Evolutionary conservation across 805 yeast species (phyloP), one percentile per base, ranked within the genome.

Genomic region (Isabelozyma gotoi): DNA sequence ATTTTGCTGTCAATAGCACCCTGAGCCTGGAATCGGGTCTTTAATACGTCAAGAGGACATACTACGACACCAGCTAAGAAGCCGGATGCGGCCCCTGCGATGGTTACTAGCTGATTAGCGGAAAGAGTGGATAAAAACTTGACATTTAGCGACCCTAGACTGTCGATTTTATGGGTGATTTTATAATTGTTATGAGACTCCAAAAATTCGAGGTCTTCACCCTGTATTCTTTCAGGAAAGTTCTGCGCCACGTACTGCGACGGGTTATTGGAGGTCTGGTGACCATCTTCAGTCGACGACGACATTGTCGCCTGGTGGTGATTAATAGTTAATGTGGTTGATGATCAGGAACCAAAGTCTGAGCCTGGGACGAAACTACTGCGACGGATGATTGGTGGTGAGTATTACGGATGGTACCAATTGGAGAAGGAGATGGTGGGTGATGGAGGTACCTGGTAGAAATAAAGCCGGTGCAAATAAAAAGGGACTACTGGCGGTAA

Each of bases 41-140:
- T 94, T 11, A 94, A 92, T 38, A 36, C 99, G 60, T 94, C 99
- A 27, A 94, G 68, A 0, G 99, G 99, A 64, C 98, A 94, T 5
- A 94, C 99, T 2, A 80, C 74, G 2, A 91, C 77, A 0, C 98
- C 98, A 0, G 97, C 83, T 6, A 88, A 58, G 51, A 94, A 85
- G 1, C 99, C 99, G 0, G 97, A 88, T n/a, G 89, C 64, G 0
- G 97, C 97, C 0, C 99, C 99, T 1, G 96, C 79, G 0, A 86
- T 54, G 5, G 98, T 94, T 11, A 86, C 81, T 29, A 89, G 74
- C 54, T 84, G 81, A 5, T 74, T 66, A 4, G 73, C 71, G 4
- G 74, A 66, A n/a, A 59, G 45, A 4, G n/a, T 10, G 29, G 29
- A 24, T 10, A 24, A n/a, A n/a, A 24, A 24, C 8, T 24, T 3